Percentiles rank a stretch among this genome's conserved stretches.
Conservation (phyloP, 1,284 basidiomycete genomes). For the Ustanciosporium gigantosporum region DNA sequence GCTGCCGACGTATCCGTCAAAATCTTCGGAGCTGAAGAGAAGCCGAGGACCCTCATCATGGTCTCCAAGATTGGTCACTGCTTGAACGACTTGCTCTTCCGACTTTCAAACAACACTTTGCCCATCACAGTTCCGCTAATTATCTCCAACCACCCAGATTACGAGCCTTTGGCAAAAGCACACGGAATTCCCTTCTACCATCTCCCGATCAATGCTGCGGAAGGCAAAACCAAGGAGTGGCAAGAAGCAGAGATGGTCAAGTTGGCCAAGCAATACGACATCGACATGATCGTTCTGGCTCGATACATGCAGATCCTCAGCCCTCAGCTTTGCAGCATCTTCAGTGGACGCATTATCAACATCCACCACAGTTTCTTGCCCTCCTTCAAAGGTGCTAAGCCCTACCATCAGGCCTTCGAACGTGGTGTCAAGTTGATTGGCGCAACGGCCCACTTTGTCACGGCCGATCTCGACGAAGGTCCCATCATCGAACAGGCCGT, state of each 20-base stretch:
- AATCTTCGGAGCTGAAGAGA: constrained; percentile 50
- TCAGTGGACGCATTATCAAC: constrained; percentile 55
- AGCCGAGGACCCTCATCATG: constrained; percentile 56
- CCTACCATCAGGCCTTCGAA: constrained; percentile 58
- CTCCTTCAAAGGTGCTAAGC: constrained; percentile 57
- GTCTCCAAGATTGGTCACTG: constrained; percentile 59
- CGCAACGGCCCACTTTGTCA: constrained; percentile 59
- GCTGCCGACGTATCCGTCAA: constrained; percentile 37
- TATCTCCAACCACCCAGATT: constrained; percentile 58
- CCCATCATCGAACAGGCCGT: constrained; percentile 60
- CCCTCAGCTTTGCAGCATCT: constrained; percentile 45
- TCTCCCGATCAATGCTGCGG: constrained; percentile 49
- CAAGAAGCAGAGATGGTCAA: constrained; percentile 56
- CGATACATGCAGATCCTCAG: constrained; percentile 58
- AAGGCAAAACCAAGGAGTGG: constrained; percentile 57
- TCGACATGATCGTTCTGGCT: constrained; percentile 58
- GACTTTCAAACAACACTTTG: constrained; percentile 42
- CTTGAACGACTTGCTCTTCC: constrained; percentile 58
- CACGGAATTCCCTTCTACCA: constrained; percentile 59
- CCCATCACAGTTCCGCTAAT: constrained; percentile 54
- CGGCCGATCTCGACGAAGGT: constrained; percentile 56
- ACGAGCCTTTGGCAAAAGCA: constrained; percentile 46
- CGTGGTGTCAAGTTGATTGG: constrained; percentile 58
- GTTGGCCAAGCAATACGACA: constrained; percentile 49
- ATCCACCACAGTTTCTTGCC: constrained; percentile 60